These are phyloP conservation scores for Colletotrichum cereale DNA, from an alignment of 2,329 filamentous ascomycete species.

Conservation along the genomic window DNA sequence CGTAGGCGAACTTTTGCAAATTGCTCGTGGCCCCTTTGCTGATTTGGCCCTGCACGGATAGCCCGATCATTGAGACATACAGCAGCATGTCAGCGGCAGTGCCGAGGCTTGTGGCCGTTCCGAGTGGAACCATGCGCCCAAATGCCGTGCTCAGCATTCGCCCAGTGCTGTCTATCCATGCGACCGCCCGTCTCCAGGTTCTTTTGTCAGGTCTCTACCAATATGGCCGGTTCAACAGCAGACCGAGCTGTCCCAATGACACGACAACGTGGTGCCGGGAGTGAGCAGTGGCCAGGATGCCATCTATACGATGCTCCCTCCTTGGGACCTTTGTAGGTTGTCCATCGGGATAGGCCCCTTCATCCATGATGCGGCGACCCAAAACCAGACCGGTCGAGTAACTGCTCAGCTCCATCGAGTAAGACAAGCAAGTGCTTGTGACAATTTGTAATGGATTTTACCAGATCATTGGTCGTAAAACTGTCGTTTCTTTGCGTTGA, in stretches of 20 bases:
- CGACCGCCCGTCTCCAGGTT: neutral
- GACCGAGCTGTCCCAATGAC: neutral
- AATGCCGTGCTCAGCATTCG: neutral
- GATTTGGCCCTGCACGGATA: slow-evolving; percentile 5
- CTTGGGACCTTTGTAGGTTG: neutral
- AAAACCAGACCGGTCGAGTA: neutral
- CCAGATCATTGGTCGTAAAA: no score
- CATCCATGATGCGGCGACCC: neutral
- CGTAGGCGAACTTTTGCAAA: slow-evolving; percentile 34
- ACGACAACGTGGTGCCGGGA: neutral
- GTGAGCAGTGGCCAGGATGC: neutral
- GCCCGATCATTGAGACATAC: slow-evolving; percentile 1
- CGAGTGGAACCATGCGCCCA: neutral
- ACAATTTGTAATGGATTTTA: neutral
- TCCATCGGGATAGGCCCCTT: neutral
- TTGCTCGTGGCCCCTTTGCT: slow-evolving; percentile 20
- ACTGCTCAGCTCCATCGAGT: neutral
- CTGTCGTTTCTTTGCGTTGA: neutral
- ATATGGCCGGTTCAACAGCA: neutral
- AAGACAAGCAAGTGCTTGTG: neutral
- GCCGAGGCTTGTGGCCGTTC: neutral
- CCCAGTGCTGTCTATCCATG: neutral
- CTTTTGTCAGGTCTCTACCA: neutral
- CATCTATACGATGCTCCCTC: neutral
- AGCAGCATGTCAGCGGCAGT: neutral